A percentile compares a stretch with the other conserved stretches of the same genome.
Conservation (phyloP, 176 grass and related monocot genomes). For the Alloteropsis semialata region DNA sequence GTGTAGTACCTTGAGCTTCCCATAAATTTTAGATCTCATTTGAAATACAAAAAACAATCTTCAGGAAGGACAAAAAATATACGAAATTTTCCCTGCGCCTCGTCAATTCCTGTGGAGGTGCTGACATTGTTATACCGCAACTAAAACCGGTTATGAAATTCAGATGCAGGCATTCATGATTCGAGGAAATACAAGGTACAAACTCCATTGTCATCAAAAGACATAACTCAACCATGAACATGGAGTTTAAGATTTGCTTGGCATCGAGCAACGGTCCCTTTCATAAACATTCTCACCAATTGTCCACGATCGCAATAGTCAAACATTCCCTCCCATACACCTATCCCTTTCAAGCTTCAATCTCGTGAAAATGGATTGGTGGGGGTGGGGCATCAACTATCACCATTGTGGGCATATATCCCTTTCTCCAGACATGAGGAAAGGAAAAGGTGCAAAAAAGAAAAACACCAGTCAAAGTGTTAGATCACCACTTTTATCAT, state of each 20-base stretch:
- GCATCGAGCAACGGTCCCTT: not conserved
- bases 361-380: not conserved
- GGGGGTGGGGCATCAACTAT: not conserved
- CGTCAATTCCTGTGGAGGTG: not conserved
- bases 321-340: constrained; percentile 10
- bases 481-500: constrained; percentile 13
- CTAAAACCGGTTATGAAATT: not conserved
- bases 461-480: not conserved
- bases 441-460: not conserved
- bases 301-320: constrained; percentile 9
- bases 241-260: not conserved
- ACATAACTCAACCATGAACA: too few relatives aligned
- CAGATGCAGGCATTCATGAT: not conserved
- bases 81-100: not conserved
- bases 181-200: constrained; percentile 10
- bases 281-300: constrained; percentile 33
- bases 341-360: not conserved
- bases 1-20: not conserved
- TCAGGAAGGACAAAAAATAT: not conserved
- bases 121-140: not conserved
- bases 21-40: not conserved
- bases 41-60: not conserved
- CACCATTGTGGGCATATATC: not conserved
- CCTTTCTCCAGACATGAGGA: constrained; percentile 36
- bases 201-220: too few relatives aligned